Conservation (phyloP, 208 protist genomes). For the Endotrypanum monterogeii region DNA sequence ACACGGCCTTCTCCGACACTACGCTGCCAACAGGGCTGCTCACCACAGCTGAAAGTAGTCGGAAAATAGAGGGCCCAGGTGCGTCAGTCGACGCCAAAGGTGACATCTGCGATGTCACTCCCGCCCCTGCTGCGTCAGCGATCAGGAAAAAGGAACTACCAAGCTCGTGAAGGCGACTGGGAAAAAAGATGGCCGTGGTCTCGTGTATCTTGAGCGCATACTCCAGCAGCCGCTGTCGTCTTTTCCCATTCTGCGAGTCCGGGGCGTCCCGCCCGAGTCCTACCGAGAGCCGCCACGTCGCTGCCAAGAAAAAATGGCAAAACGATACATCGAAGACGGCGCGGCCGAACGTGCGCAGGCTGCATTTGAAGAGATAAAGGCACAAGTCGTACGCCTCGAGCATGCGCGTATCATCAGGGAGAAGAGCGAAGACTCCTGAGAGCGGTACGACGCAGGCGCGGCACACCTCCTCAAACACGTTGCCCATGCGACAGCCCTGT, state of each 20-base stretch:
- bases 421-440: constrained; percentile 46
- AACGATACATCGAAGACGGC: constrained; percentile 70
- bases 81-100: neutral
- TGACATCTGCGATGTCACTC: neutral
- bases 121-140: neutral
- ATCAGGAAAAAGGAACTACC: constrained; percentile 45
- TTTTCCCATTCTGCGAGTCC: constrained; percentile 6
- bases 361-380: constrained; percentile 77
- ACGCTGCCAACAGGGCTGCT: constrained; percentile 34
- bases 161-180: constrained; percentile 42
- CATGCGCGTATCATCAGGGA: constrained; percentile 12
- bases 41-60: constrained; percentile 33
- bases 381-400: constrained; percentile 43
- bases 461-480: constrained; percentile 56
- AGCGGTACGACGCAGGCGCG: constrained; percentile 44
- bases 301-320: constrained; percentile 48
- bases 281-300: constrained; percentile 50
- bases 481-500: constrained; percentile 47
- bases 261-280: constrained; percentile 15
- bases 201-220: constrained; percentile 72
- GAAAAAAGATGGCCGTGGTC: constrained; percentile 53
- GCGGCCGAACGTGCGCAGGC: constrained; percentile 67
- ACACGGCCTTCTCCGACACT: constrained; percentile 65
- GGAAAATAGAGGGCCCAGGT: constrained; percentile 17
- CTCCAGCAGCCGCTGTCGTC: constrained; percentile 54